Evolutionary conservation across 306 rosid species (phyloP).

Genomic region (barrel medic (Medicago truncatula)): DNA sequence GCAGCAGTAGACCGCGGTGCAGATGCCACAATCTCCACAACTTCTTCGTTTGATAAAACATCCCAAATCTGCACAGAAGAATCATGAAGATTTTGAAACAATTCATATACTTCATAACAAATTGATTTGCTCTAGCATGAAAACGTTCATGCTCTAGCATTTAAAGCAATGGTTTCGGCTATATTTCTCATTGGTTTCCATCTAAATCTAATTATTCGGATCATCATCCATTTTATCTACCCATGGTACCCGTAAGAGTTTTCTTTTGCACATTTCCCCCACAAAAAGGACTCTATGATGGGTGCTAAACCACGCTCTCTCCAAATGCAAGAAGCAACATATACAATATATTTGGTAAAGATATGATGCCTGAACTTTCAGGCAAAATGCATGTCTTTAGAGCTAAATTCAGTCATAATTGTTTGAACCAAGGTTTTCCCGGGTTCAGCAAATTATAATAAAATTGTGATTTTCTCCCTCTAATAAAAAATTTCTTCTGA

Average conservation of each 20-base stretch:
- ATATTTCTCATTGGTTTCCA: background rate
- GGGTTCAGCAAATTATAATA: conserved; percentile 2
- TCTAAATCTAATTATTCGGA: background rate
- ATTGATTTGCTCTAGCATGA: background rate
- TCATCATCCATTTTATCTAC: background rate
- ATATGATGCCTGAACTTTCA: background rate
- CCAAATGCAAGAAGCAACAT: background rate
- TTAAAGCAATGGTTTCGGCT: background rate
- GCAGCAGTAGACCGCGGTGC: conserved; percentile 68
- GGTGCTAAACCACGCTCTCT: background rate
- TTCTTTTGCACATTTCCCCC: background rate
- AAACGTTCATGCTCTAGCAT: background rate
- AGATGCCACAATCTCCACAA: conserved; percentile 77
- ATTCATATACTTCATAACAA: background rate
- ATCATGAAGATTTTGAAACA: background rate
- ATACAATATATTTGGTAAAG: background rate
- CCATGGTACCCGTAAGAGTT: background rate
- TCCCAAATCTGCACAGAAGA: conserved; percentile 75
- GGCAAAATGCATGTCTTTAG: background rate
- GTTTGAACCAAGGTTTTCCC: background rate
- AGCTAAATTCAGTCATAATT: background rate
- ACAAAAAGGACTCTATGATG: background rate
- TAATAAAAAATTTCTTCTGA: background rate
- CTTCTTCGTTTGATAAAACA: conserved; percentile 86
- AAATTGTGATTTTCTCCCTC: background rate